Percentiles rank a stretch among this genome's conserved stretches.
Evolutionary conservation across 441 rosid species (phyloP).

Genomic region (Adansonia rubrostipa): DNA sequence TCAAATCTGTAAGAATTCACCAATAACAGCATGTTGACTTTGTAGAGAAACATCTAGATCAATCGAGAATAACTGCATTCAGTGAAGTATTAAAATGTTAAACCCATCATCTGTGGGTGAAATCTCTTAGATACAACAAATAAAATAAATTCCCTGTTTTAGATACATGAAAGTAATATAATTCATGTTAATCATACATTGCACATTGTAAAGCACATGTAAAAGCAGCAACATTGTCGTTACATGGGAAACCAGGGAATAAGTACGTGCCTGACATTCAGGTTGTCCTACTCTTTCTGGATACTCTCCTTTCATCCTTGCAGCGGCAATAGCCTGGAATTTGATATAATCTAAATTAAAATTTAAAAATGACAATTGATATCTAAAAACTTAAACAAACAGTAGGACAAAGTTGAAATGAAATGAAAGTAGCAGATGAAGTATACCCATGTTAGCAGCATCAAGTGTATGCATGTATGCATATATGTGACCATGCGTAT

Average conservation of each 20-base stretch:
- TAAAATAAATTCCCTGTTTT: neutral
- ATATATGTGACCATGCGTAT: neutral
- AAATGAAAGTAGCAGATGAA: conserved; percentile 17
- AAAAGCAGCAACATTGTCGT: neutral
- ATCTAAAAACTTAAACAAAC: neutral
- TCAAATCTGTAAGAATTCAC: conserved; percentile 7
- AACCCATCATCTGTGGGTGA: conserved; percentile 1
- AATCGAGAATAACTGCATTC: neutral
- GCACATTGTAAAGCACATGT: neutral
- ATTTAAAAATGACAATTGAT: conserved; percentile 21
- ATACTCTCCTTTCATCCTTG: conserved; percentile 92
- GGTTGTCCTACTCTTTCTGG: conserved; percentile 97
- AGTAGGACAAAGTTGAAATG: conserved; percentile 13
- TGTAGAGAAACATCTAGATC: neutral
- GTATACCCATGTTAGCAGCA: neutral
- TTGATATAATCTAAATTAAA: conserved; percentile 31
- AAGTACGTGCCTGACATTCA: conserved; percentile 84
- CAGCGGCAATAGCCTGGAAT: conserved; percentile 86
- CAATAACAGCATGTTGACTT: neutral
- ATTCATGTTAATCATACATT: neutral
- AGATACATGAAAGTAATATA: neutral
- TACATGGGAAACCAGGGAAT: conserved; percentile 11
- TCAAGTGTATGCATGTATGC: neutral
- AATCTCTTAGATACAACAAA: conserved; percentile 3
- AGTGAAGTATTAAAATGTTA: neutral